Evolutionary conservation across 2,329 filamentous ascomycete species (phyloP), one percentile per base, ranked within the genome.

Genomic region (Talaromyces islandicus): DNA sequence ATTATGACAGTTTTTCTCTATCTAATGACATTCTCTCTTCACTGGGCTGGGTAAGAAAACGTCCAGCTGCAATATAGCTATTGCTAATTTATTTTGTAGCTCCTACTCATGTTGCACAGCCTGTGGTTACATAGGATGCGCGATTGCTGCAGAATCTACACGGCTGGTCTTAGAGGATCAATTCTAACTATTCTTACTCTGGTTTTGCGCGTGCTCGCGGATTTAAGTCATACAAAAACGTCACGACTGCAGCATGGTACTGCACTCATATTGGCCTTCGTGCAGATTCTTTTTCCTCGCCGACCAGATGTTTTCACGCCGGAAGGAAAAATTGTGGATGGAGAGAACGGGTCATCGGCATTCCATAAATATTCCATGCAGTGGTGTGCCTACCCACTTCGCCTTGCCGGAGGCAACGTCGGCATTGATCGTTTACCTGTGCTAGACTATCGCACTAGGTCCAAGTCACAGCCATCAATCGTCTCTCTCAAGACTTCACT

Each of bases 291-390:
- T 21, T 29, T 57, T 27, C 56, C 56, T 27, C 56, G 56, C 21
- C 46, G 56, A 24, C 56, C 56, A 17, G 21, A 57, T 25, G n/a
- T 57, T n/a, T 57, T 57, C 25, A 51, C 46, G 17, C 46, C 56
- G 17, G 56, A 57, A 21, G 56, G 56, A 9, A 57, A 57, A 21
- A n/a, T 25, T 19, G 30, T 57, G 5, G 56, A 57, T 25, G n/a
- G 19, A 21, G 56, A 57, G 30, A 25, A 38, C 30, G 27, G 21
- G 11, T 51, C 43, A n/a, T 57, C 56, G 19, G 56, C 56, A 27
- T 35, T 57, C 19, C 46, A 52, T 4, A 27, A 30, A 29, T 57
- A 57, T 25, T 35, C 56, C 10, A 32, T 57, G 56, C 56, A 57
- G 14, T 57, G 56, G 56, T 57, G 56, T 30, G n/a, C 21, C 24